These are phyloP conservation scores for Phytopythium mirpurense DNA, from an alignment of 352 stramenopile species.

Conservation along the genomic window DNA sequence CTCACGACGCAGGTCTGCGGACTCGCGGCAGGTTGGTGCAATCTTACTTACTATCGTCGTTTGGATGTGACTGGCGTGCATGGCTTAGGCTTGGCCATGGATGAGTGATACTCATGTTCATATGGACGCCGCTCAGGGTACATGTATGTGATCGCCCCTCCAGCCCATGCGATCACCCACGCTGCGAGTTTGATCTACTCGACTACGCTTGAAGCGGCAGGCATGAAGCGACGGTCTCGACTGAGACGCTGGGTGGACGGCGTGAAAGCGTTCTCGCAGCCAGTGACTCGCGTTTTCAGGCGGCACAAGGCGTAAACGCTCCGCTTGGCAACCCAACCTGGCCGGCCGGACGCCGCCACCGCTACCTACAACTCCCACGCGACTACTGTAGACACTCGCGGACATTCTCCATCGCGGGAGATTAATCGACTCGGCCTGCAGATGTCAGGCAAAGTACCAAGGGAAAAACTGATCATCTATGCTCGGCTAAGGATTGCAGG, in stretches of 20 bases:
- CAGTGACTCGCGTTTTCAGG: not conserved
- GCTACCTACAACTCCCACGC: too few relatives aligned
- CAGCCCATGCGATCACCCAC: not conserved
- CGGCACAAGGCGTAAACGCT: not conserved
- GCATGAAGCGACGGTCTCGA: not conserved
- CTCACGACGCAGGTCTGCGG: conserved; percentile 84
- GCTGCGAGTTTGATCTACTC: not conserved
- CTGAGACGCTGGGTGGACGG: not conserved
- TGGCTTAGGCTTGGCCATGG: too few relatives aligned
- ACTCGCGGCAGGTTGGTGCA: conserved; percentile 72
- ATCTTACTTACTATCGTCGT: too few relatives aligned
- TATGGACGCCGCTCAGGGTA: not conserved
- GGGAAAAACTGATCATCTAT: too few relatives aligned
- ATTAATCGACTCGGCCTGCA: too few relatives aligned
- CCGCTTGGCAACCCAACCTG: too few relatives aligned
- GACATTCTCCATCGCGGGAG: too few relatives aligned
- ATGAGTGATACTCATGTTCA: not conserved
- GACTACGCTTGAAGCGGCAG: not conserved
- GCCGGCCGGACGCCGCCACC: too few relatives aligned
- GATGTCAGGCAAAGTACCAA: too few relatives aligned
- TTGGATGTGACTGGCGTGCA: conserved; percentile 1
- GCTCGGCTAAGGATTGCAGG: too few relatives aligned
- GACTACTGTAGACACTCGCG: too few relatives aligned
- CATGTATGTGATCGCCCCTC: conserved; percentile 1
- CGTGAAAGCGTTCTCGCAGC: not conserved